A percentile compares a stretch with the other conserved stretches of the same genome.
phyloP scores from a whole-genome alignment of 176 grass and related monocot species.

The Thinopyrum elongatum region DNA sequence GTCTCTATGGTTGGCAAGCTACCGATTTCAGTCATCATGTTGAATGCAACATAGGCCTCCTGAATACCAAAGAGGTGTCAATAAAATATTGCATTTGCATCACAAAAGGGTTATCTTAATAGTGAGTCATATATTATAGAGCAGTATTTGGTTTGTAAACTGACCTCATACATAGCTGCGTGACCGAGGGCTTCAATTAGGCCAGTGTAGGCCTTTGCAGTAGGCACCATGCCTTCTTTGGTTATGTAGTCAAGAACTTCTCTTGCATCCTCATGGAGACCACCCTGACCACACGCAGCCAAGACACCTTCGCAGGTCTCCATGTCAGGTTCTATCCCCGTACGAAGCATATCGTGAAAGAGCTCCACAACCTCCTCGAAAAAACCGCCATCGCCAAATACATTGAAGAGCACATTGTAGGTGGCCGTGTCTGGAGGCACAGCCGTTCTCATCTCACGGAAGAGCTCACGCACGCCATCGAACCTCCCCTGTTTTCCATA shows the following conservation, averaged over 20 bases:
- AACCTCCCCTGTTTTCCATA: conserved; percentile 74
- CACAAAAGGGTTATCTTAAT: conserved; percentile 6
- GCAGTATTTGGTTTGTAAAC: not conserved
- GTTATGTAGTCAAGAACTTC: conserved; percentile 71
- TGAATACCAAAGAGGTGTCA: conserved; percentile 25
- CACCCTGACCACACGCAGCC: conserved; percentile 79
- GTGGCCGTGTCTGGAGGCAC: conserved; percentile 76
- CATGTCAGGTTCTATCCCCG: conserved; percentile 74
- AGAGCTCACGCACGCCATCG: conserved; percentile 83
- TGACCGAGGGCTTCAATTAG: conserved; percentile 87
- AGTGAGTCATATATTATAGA: not conserved
- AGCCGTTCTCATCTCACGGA: conserved; percentile 83
- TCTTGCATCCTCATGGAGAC: conserved; percentile 93
- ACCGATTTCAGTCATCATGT: conserved; percentile 89
- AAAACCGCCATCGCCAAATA: conserved; percentile 86
- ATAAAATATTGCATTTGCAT: conserved; percentile 18
- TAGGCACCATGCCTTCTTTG: conserved; percentile 71
- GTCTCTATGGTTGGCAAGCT: conserved; percentile 76
- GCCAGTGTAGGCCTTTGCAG: conserved; percentile 82
- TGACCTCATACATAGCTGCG: conserved; percentile 86
- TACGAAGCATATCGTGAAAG: conserved; percentile 73
- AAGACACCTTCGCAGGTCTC: conserved; percentile 87
- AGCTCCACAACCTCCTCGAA: conserved; percentile 93
- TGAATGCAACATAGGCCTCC: conserved; percentile 97
- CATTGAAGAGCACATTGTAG: conserved; percentile 85